These are phyloP conservation scores for Populus hybrid DNA, from an alignment of 441 rosid genomes.

Conservation along the genomic window DNA sequence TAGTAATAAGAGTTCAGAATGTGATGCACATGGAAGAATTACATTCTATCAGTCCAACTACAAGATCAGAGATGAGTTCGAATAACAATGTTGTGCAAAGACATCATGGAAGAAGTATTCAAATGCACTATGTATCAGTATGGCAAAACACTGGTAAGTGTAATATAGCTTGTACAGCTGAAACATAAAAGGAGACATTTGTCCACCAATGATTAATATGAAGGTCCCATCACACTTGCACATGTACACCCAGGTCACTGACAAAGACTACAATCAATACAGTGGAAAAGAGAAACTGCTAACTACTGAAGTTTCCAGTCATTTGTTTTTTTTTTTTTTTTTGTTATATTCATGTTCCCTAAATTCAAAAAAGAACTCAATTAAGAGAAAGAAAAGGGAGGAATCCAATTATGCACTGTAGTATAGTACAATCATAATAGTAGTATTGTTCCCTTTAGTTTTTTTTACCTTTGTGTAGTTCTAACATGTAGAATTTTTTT, in stretches of 20 bases:
- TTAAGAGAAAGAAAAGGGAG: background rate
- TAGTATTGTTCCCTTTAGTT: background rate
- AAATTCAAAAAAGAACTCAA: background rate
- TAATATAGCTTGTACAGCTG: background rate
- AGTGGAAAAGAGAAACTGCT: background rate
- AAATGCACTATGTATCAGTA: background rate
- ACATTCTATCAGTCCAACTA: background rate
- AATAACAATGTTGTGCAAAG: background rate
- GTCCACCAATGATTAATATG: background rate
- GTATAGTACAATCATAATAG: background rate
- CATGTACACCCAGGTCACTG: background rate
- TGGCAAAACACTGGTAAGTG: background rate
- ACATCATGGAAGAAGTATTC: background rate
- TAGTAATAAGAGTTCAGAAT: slow-evolving; percentile 15
- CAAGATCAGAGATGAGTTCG: background rate
- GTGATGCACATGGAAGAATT: background rate
- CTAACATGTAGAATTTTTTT: background rate
- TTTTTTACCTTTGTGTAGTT: background rate
- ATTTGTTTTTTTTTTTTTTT: background rate
- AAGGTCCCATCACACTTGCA: background rate
- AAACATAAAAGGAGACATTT: background rate
- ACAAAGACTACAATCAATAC: background rate
- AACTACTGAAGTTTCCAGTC: background rate
- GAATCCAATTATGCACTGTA: background rate
- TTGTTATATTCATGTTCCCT: background rate